These are phyloP conservation scores for Skeletonema costatum DNA, from an alignment of 108 stramenopile species.

Conservation along the genomic window DNA sequence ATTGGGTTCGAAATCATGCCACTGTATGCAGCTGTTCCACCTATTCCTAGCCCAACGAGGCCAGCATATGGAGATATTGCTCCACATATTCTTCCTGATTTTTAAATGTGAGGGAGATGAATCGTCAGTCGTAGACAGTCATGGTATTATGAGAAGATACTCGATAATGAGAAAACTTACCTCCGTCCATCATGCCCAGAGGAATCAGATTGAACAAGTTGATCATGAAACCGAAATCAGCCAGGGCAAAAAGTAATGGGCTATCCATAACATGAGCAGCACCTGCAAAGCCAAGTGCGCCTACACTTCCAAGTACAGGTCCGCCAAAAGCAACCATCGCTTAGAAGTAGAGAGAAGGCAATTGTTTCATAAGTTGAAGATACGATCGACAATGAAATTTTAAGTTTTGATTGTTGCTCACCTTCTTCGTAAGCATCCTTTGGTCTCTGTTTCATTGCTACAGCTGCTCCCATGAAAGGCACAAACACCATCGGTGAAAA, in stretches of 20 bases:
- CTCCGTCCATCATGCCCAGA: conserved; percentile 91
- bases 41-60: conserved; percentile 81
- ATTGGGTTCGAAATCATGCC: conserved; percentile 88
- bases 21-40: conserved; percentile 65
- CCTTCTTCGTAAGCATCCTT: conserved; percentile 83
- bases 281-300: conserved; percentile 74
- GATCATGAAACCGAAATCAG: conserved; percentile 96
- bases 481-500: conserved; percentile 92
- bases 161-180: background rate
- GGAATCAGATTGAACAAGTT: conserved; percentile 95
- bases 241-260: conserved; percentile 86
- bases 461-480: conserved; percentile 93
- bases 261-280: conserved; percentile 76
- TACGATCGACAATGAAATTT: too few species aligned
- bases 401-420: too few species aligned
- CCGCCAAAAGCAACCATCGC: conserved; percentile 93
- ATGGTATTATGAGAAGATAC: too few species aligned
- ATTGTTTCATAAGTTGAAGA: too few species aligned
- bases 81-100: conserved; percentile 80
- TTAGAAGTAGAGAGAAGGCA: background rate
- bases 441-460: conserved; percentile 84
- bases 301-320: conserved; percentile 81
- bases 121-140: too few species aligned
- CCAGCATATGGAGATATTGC: conserved; percentile 80
- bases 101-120: background rate